phyloP scores from a whole-genome alignment of 345 rosid genomes.

The Boechera retrofracta region DNA sequence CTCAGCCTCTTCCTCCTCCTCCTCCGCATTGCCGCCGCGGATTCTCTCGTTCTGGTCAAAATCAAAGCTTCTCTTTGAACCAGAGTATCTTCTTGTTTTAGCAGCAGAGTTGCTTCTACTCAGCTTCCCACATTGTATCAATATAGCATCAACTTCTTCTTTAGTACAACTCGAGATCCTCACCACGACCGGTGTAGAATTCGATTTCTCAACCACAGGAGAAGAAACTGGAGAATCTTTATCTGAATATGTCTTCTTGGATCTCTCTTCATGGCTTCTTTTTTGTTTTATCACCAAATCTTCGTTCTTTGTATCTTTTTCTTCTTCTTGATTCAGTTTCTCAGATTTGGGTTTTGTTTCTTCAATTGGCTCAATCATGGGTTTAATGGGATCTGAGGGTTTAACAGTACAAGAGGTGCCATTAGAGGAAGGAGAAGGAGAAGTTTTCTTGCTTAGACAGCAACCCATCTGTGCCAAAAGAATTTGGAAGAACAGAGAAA shows the following conservation, averaged over 20 bases:
- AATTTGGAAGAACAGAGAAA: neutral
- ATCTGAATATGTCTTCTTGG: constrained; percentile 41
- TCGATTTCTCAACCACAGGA: constrained; percentile 25
- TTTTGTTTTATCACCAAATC: constrained; percentile 71
- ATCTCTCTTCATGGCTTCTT: constrained; percentile 67
- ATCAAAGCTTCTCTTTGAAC: constrained; percentile 87
- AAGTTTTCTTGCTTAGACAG: constrained; percentile 65
- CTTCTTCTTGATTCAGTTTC: constrained; percentile 35
- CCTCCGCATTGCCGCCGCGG: constrained; percentile 8
- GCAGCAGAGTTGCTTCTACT: constrained; percentile 72
- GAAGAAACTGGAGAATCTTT: constrained; percentile 24
- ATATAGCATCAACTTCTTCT: constrained; percentile 86
- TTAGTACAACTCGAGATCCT: constrained; percentile 40
- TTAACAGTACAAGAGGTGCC: neutral
- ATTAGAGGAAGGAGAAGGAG: constrained; percentile 30
- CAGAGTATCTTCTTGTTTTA: constrained; percentile 66
- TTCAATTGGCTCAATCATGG: constrained; percentile 7
- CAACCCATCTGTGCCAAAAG: constrained; percentile 52
- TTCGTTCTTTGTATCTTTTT: neutral
- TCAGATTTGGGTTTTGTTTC: constrained; percentile 7
- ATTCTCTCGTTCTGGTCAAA: constrained; percentile 54
- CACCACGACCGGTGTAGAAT: constrained; percentile 2
- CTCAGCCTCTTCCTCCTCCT: constrained; percentile 29
- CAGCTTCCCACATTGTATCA: constrained; percentile 89
- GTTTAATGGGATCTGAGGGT: constrained; percentile 18